Evolutionary conservation across 2,329 filamentous ascomycete species (phyloP), one percentile per base, ranked within the genome.

Genomic region (Penicillium sp.): DNA sequence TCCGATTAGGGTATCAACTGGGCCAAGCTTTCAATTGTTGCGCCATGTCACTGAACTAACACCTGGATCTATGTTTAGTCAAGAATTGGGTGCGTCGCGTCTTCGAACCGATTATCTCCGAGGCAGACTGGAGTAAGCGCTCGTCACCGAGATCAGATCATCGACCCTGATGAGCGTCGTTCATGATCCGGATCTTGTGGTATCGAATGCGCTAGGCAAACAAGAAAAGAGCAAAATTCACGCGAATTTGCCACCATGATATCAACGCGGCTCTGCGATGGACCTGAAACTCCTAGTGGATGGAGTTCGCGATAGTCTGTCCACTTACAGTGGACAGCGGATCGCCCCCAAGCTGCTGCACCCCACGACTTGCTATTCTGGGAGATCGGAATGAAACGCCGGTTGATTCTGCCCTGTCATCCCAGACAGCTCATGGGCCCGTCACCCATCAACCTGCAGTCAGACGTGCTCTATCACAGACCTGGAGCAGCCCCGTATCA

Each of bases 351-450:
- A 42, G 18, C 36, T 48, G 37, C 47, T 54, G 40, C 11, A 55
- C 54, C 51, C 54, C 55, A 57, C 42, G 46, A 29, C 38, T 38
- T 52, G 34, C 48, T 55, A 51, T 57, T 54, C 46, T 55, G 18
- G 10, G 24, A 35, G 29, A 18, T 31, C 34, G 18, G 11, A 22
- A 28, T 40, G 51, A 56, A 51, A 54, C 49, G 26, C 26, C 40
- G 45, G 32, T 27, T 24, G 22, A 8, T 27, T 8, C 14, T 22
- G 3, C 16, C 31, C 29, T 47, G 32, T 27, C 31, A 10, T 32
- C 38, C 29, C 18, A 31, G 34, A 37, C 36, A 29, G 35, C 27
- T 40, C 18, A 10, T 44, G 14, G 40, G 16, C 36, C 46, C 35
- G 20, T 24, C 6, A 14, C 20, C 11, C 22, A 40, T 39, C 28